Evolutionary conservation across 306 rosid genomes (phyloP), one percentile per base, ranked within the genome.

Genomic region (Luffa aegyptiaca): DNA sequence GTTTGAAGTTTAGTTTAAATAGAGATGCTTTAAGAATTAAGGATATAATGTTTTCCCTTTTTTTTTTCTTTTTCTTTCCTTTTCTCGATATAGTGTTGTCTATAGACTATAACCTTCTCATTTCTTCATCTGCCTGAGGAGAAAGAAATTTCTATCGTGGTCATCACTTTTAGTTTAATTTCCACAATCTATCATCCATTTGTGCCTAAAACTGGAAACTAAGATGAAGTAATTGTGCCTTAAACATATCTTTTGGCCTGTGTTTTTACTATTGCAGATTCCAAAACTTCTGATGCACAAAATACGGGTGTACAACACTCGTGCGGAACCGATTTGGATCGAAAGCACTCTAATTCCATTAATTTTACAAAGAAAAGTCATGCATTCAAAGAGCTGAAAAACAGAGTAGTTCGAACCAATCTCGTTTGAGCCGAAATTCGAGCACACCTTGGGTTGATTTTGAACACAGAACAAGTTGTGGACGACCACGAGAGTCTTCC

Each of bases 231-330:
- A 51, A 35, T 16, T 75, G 33, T 52, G 59, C 62, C 9, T 36
- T 75, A 49, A 49, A 75, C 13, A 5, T 33, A 21, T 74, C 42
- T 57, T 84, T 75, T 86, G 80, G 81, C 59, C 76, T 80, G 51
- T 11, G 52, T 63, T 75, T 69, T 71, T 69, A 78, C 76, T 80
- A 75, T 59, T 80, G 65, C 93, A 94, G 98, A 90, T 94, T 83
- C 98, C 98, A 12, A 94, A 94, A 90, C 97, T 94, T 81, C 76
- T 94, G 76, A 59, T 94, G 88, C 98, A 94, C 86, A 90, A 97
- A 83, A 70, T 92, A 26, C 0, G 31, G 1, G 31, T 26, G 31
- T 26, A 26, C 31, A 26, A 26, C 31, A 26, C 31, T 26, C 31
- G 31, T 26, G 31, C 31, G 31, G 31, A 26, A 26, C 0, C 31